phyloP scores from a whole-genome alignment of 2,329 filamentous ascomycete species.

The Shiraia sp. region DNA sequence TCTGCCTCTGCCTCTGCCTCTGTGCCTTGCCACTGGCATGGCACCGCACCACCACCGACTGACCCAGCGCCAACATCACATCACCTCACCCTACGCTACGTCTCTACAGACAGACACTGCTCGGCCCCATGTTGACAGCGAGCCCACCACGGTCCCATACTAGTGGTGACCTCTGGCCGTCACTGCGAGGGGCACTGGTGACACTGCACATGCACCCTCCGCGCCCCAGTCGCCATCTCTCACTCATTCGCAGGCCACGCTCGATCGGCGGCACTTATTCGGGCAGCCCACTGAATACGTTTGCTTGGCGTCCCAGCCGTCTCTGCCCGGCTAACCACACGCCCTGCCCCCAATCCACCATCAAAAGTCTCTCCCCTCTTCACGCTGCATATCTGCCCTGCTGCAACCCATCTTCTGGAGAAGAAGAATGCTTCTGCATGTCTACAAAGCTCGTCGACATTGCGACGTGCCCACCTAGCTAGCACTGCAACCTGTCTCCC shows the following conservation, averaged over 20 bases:
- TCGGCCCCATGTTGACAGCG: too few relatives aligned
- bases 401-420: slow-evolving; percentile 1
- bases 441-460: neutral
- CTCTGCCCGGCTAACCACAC: neutral
- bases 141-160: too few relatives aligned
- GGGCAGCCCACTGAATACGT: slow-evolving; percentile 11
- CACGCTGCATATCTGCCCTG: neutral
- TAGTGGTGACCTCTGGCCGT: neutral
- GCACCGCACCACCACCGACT: too few relatives aligned
- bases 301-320: slow-evolving; percentile 9
- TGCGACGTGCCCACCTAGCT: neutral
- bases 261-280: slow-evolving; percentile 16
- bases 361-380: too few relatives aligned
- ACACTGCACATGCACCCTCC: slow-evolving; percentile 7
- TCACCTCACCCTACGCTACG: too few relatives aligned
- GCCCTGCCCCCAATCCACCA: too few relatives aligned
- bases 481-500: slow-evolving; percentile 2
- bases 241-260: slow-evolving; percentile 11
- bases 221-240: slow-evolving; percentile 5
- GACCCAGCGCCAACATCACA: too few relatives aligned
- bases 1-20: too few relatives aligned
- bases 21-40: too few relatives aligned
- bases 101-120: too few relatives aligned
- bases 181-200: slow-evolving; percentile 1
- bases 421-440: too few relatives aligned